These are phyloP conservation scores for Lolium perenne DNA, from an alignment of 176 grass and related monocot species.

Conservation along the genomic window DNA sequence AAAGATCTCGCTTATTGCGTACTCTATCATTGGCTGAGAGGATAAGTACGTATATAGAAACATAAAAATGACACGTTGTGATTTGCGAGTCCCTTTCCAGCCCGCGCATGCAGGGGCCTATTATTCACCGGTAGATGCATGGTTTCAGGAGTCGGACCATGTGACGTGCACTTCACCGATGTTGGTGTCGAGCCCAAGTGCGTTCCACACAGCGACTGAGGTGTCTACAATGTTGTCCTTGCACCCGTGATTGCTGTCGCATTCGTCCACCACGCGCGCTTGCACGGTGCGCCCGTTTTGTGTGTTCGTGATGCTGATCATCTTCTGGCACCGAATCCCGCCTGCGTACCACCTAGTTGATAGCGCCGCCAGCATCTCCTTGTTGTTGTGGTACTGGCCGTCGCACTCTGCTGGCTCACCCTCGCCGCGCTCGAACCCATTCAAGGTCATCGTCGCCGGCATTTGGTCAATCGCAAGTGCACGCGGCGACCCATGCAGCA, in stretches of 20 bases:
- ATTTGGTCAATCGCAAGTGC: neutral
- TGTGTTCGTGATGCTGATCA: constrained; percentile 27
- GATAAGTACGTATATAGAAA: neutral
- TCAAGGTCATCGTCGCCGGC: constrained; percentile 23
- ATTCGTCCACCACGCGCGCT: constrained; percentile 50
- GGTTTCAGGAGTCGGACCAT: constrained; percentile 23
- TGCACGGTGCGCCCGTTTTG: constrained; percentile 13
- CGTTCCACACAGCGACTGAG: constrained; percentile 52
- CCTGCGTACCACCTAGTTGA: constrained; percentile 39
- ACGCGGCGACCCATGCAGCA: neutral
- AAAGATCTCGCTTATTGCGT: neutral
- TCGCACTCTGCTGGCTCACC: constrained; percentile 26
- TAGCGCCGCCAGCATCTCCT: constrained; percentile 40
- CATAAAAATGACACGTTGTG: neutral
- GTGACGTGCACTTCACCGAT: constrained; percentile 10
- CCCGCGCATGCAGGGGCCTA: too few species aligned
- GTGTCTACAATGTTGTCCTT: constrained; percentile 52
- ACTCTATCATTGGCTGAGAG: neutral
- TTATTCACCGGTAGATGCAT: too few species aligned
- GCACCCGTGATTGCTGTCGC: constrained; percentile 43
- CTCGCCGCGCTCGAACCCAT: constrained; percentile 12
- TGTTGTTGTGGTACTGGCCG: constrained; percentile 30
- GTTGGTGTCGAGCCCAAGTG: constrained; percentile 50
- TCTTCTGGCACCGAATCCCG: constrained; percentile 29
- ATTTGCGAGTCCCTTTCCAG: neutral